A percentile compares a stretch with the other conserved stretches of the same genome.
Evolutionary conservation across 2,329 filamentous ascomycete genomes (phyloP).

Genomic region (Fusarium sp.): DNA sequence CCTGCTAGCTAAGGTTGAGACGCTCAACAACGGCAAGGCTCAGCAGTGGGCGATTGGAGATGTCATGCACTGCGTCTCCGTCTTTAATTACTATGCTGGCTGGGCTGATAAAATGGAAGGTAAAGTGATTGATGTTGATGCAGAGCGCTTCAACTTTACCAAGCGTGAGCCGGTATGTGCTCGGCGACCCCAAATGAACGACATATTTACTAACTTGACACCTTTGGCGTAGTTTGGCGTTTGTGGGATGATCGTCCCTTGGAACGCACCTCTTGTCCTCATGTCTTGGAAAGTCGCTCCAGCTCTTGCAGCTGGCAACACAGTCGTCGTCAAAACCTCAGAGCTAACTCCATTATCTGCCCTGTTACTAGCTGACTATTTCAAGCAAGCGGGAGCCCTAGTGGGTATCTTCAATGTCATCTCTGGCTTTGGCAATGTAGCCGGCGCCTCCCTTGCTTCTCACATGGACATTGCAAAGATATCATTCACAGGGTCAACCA

Average conservation of each 20-base stretch:
- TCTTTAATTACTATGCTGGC: background rate
- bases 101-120: background rate
- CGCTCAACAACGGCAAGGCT: background rate
- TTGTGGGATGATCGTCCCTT: background rate
- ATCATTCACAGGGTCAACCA: background rate
- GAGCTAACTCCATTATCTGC: background rate
- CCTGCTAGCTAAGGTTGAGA: background rate
- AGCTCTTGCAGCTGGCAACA: background rate
- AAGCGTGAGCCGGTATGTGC: background rate
- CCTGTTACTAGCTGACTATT: background rate
- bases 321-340: background rate
- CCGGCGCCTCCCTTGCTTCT: background rate
- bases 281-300: background rate
- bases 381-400: background rate
- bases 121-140: background rate
- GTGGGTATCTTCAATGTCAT: background rate
- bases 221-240: background rate
- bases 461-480: background rate
- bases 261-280: background rate
- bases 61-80: background rate
- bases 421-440: background rate
- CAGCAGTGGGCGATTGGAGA: background rate
- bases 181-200: fast-evolving
- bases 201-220: fast-evolving
- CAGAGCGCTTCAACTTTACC: background rate